Base-by-base conservation (phyloP, 1,284 basidiomycete species). In the Fomitopsis pinicola region DNA sequence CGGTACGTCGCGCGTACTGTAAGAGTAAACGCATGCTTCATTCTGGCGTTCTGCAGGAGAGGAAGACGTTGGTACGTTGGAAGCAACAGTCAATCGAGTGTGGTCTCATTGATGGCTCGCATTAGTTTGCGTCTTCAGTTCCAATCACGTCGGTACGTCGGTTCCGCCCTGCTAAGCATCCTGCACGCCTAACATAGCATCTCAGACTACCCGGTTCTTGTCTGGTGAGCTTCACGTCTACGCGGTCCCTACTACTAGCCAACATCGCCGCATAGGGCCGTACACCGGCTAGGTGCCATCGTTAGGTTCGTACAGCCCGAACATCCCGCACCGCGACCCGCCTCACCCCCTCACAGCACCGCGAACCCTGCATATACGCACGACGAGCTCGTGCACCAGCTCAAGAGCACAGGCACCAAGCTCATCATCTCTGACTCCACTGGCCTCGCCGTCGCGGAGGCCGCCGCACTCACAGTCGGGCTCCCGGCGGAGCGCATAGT, bases 291-390 rank as follows among this genome's bases (percentile, higher is more conserved):
- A 14, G 91, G 91, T 10, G 92, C 79, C 2, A 83, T 88, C 57
- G 78, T 89, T 22, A 72, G 71, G 80, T 86, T 72, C 67, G 81
- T 53, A 5, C 44, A 42, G 52, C 58, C 54, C 46, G 55, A 30
- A 33, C 44, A 36, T 59, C 35, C 35, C 61, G 42, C 4, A 40
- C 46, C 15, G n/a, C n/a, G n/a, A 30, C 42, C 33, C 62, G 62
- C 53, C 50, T 57, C 12, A 42, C 53, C 67, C 64, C 77, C 73
- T 44, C 55, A 5, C 58, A 80, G 82, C 42, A 74, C 80, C 22
- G 86, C 85, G 0, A 94, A 94, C 68, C 89, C 91, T 0, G 77
- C 84, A 5, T 94, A 89, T 70, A 82, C 81, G 7, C 74, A 74
- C 7, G 80, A 82, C 19, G 92, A 94, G 69, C 79, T 94, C 4